phyloP scores from a whole-genome alignment of 2,329 filamentous ascomycete species.

The Epichloe sibirici region DNA sequence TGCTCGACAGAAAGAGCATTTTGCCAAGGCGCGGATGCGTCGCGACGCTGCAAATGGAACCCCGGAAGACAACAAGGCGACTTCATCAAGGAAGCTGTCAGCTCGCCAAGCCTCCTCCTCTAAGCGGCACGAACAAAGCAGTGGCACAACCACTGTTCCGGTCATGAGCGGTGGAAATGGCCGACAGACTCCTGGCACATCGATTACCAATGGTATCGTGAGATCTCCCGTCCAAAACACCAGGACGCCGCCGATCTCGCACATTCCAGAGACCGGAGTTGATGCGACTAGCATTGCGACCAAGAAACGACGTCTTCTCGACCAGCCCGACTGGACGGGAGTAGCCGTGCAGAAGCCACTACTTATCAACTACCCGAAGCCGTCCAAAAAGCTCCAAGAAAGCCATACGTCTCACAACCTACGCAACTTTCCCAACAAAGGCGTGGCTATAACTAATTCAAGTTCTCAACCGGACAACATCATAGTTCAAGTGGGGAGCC shows the following conservation, averaged over 20 bases:
- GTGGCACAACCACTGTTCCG: not conserved
- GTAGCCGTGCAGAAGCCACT: constrained; percentile 19
- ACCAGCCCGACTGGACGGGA: constrained; percentile 20
- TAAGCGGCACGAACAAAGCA: not conserved
- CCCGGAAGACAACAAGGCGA: not conserved
- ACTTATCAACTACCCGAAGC: constrained; percentile 10
- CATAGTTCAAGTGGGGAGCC: constrained; percentile 17
- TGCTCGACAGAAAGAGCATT: constrained; percentile 25
- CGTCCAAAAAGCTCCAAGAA: constrained; percentile 4
- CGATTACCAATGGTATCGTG: not conserved
- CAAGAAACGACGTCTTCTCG: constrained; percentile 16
- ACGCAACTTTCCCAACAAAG: not conserved
- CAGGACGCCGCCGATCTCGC: not conserved
- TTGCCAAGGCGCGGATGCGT: constrained; percentile 22
- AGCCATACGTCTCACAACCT: not conserved
- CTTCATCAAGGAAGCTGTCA: not conserved
- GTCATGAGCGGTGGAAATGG: constrained; percentile 2
- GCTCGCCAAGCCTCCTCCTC: not conserved
- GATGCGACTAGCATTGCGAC: constrained; percentile 8
- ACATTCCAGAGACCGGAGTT: not conserved
- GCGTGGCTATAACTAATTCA: not conserved
- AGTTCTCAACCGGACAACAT: constrained; percentile 6
- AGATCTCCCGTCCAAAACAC: not conserved
- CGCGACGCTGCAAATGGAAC: not conserved
- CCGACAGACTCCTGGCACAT: not conserved